Base-by-base conservation (phyloP, 2,329 filamentous ascomycete genomes). In the Phaeosphaeria sp. region DNA sequence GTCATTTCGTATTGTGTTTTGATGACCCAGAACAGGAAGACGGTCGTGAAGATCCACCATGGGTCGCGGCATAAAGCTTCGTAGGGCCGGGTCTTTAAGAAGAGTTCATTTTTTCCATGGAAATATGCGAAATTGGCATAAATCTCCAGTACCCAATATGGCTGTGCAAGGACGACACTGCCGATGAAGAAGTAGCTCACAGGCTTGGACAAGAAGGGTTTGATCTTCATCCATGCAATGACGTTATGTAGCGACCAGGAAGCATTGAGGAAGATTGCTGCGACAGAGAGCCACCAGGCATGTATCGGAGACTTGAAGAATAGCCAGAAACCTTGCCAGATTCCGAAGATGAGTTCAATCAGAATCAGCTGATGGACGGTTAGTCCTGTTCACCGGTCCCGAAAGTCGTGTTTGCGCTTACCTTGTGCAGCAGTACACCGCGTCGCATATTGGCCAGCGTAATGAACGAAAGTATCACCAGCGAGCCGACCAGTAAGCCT, bases 161-260 rank as follows among this genome's bases (percentile, higher is more conserved):
- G 86, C 60, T 87, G 85, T 11, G 80, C 86, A 1, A 87, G 75
- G 11, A 86, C 75, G 43, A 89, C 80, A 0, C 84, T 88, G 44
- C 78, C 77, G 50, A 89, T 86, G 67, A 88, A 89, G 54, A 88
- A 72, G 9, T 78, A 67, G 47, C 82, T 86, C 27, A 81, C 80
- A 7, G 78, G 74, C 27, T 74, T 79, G 2, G 79, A 79, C 7
- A 89, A 76, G 64, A 89, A 88, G 0, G 87, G 87, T 52, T 82
- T 83, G 60, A 85, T 87, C 74, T 89, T 89, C 74, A 90, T 83
- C 87, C 87, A 90, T 0, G 87, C 82, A 57, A 90, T 86, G 58
- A 89, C 80, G 61, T 89, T 90, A 72, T 90, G 87, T 8, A 90
- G 74, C 13, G 80, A 82, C 85, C 86, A 89, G 3, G 85, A 88